These are phyloP conservation scores for Solanum clarkiae DNA, from an alignment of 257 asterid species.

Conservation along the genomic window DNA sequence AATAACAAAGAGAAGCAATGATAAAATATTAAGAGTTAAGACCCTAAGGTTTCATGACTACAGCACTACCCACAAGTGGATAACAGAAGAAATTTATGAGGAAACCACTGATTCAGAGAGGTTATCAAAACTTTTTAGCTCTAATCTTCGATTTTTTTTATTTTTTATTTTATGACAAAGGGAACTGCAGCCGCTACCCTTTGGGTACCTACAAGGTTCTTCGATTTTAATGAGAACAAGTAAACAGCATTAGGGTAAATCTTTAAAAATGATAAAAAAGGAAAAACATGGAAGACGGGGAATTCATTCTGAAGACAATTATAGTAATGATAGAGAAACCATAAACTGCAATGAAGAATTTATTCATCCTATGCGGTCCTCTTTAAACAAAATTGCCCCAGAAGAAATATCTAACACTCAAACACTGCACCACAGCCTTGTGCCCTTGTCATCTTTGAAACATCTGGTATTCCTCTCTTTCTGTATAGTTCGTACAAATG, in stretches of 20 bases:
- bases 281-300: not conserved
- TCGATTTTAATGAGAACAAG: not conserved
- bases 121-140: not conserved
- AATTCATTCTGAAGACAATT: not conserved
- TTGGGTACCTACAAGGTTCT: not conserved
- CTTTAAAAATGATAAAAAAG: not conserved
- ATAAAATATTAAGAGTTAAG: not conserved
- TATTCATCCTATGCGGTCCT: not conserved
- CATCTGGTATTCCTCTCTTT: not conserved
- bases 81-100: not conserved
- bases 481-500: not conserved
- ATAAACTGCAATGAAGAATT: not conserved
- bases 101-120: not conserved
- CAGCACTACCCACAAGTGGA: not conserved
- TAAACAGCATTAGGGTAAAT: not conserved
- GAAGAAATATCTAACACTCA: not conserved
- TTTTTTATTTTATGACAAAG: no score
- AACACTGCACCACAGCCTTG: not conserved
- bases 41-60: not conserved
- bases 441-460: not conserved
- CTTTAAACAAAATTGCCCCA: not conserved
- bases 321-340: not conserved
- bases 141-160: not conserved
- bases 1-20: slow-evolving; percentile 7
- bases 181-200: no score